These are phyloP conservation scores for Macrophomina tecta DNA, from an alignment of 2,329 filamentous ascomycete genomes.

Conservation along the genomic window DNA sequence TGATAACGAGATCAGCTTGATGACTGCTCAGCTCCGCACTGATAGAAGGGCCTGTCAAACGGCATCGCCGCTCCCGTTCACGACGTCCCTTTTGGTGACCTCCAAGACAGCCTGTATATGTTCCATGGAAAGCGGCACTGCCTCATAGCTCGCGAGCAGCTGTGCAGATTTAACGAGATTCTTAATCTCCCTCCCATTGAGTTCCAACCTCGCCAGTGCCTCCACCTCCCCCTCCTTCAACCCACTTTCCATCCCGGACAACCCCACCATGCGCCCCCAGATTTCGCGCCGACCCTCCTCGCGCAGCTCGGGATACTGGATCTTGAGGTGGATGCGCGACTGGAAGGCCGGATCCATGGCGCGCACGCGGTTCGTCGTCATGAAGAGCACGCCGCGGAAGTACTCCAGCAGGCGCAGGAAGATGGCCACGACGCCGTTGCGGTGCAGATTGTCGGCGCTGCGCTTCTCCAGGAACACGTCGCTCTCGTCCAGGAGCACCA, in stretches of 20 bases:
- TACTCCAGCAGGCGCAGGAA: slow-evolving; percentile 29
- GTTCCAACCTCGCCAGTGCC: neutral
- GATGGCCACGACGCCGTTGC: slow-evolving; percentile 52
- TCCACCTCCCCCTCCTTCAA: neutral
- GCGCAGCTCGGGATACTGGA: slow-evolving; percentile 34
- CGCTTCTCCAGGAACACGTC: slow-evolving; percentile 61
- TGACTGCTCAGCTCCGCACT: no score
- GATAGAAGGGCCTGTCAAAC: no score
- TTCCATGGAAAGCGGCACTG: neutral
- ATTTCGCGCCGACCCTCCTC: neutral
- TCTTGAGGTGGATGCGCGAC: slow-evolving; percentile 39
- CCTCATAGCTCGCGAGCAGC: slow-evolving; percentile 3
- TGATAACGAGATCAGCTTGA: neutral
- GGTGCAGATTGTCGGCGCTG: slow-evolving; percentile 52
- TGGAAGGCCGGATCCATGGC: slow-evolving; percentile 34
- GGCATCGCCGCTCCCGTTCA: no score
- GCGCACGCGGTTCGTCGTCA: slow-evolving; percentile 43
- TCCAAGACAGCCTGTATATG: neutral
- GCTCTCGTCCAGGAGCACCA: slow-evolving; percentile 60
- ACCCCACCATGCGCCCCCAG: neutral
- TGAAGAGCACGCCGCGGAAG: slow-evolving; percentile 40
- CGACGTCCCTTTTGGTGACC: neutral
- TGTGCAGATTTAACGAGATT: slow-evolving; percentile 10
- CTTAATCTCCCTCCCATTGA: slow-evolving; percentile 16
- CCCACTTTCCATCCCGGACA: neutral